Base-by-base conservation (phyloP, 768 basidiomycete species). In the Mycena alexandri region DNA sequence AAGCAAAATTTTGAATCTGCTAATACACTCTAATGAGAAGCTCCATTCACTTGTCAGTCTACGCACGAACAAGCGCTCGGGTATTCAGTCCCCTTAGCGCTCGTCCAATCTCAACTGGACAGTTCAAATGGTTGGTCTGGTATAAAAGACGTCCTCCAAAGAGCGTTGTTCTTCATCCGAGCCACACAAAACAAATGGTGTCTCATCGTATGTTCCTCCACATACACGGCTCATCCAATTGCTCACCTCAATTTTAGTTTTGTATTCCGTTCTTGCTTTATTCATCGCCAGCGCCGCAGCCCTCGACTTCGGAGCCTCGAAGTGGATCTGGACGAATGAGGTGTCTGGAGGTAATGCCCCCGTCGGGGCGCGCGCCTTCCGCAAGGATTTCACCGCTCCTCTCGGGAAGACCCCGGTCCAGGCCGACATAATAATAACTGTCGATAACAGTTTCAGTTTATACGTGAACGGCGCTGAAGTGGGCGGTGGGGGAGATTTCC, bases 311-410 rank as follows among this genome's bases (percentile, higher is more conserved):
- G 29, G 36, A 24, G 22, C 29, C 6, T 64, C 64, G 50, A 43
- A n/a, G 22, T 80, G 79, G 78, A 79, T 81, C 55, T 81, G 79
- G 80, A 76, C 70, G 2, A 63, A 65, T 56, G 75, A 72, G 9
- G 58, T 68, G 14, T 50, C 71, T 0, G 70, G 68, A 13, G 68
- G 66, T 9, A 33, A 47, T 2, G 67, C 65, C 41, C 77, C 77
- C 10, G 51, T 72, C 0, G 77, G 77, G 5, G 68, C 74, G 29
- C 71, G 70, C 41, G 73, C 79, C 2, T 78, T 81, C 69, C 75
- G 80, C 22, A 75, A 75, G 46, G 73, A 72, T 24, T 78, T 73
- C 50, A 71, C 68, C 2, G 53, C 76, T 6, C 71, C 75, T 5
- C 58, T 50, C 16, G 77, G 74, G 4, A 79, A 75, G 57, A 72